Conservation (phyloP, 306 rosid genomes). For the Lithocarpus polystachyus region DNA sequence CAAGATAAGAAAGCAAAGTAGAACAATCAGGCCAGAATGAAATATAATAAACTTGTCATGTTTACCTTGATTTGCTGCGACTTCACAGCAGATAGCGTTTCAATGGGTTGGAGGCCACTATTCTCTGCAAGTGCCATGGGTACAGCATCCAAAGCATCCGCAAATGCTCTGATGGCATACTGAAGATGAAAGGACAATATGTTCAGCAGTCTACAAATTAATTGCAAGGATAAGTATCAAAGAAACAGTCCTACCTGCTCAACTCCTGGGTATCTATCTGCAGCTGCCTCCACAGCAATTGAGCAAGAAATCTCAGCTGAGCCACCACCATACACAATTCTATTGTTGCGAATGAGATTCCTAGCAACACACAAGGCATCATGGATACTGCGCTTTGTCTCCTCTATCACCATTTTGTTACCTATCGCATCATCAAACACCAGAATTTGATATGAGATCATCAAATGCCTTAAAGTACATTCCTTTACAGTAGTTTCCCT, state of each 20-base stretch:
- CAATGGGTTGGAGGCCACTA: slow-evolving; percentile 96
- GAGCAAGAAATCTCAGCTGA: slow-evolving; percentile 92
- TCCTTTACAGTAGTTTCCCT: not conserved
- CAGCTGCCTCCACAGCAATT: slow-evolving; percentile 86
- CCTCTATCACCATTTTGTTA: slow-evolving; percentile 97
- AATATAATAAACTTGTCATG: not conserved
- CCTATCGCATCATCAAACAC: slow-evolving; percentile 43
- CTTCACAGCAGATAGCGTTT: slow-evolving; percentile 88
- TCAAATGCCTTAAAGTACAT: not conserved
- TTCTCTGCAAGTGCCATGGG: slow-evolving; percentile 99
- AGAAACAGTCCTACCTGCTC: slow-evolving; percentile 63
- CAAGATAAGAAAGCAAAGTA: not conserved
- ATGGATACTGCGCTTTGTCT: slow-evolving; percentile 95
- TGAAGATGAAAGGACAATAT: slow-evolving; percentile 31
- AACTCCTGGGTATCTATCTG: slow-evolving; percentile 88
- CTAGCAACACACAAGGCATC: slow-evolving; percentile 97
- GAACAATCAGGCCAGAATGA: not conserved
- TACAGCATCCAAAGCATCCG: slow-evolving; percentile 80
- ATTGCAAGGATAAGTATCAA: not conserved
- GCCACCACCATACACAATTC: slow-evolving; percentile 98
- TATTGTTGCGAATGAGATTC: slow-evolving; percentile 95
- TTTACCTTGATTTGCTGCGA: slow-evolving; percentile 89
- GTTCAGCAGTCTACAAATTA: not conserved
- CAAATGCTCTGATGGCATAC: slow-evolving; percentile 97
- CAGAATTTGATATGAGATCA: slow-evolving; percentile 14